Conservation (phyloP, 2,329 filamentous ascomycete genomes). For the Sporothrix mexicana region DNA sequence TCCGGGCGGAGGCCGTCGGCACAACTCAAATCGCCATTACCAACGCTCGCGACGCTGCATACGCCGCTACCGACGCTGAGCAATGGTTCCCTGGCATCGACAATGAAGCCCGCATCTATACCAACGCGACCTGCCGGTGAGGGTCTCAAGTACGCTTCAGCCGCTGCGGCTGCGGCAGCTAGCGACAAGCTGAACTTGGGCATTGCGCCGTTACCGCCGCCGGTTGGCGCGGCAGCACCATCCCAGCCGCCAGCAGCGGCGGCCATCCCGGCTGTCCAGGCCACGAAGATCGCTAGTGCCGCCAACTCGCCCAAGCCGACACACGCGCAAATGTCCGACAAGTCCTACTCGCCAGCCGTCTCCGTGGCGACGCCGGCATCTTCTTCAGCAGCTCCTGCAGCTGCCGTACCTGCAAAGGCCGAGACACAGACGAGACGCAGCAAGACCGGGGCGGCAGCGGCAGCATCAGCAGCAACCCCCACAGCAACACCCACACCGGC, state of each 20-base stretch:
- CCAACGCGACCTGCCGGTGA: slow-evolving; percentile 86
- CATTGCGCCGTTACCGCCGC: slow-evolving; percentile 90
- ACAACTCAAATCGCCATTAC: slow-evolving; percentile 91
- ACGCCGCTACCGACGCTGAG: slow-evolving; percentile 68
- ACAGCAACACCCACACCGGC: slow-evolving; percentile 41
- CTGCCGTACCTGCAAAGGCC: slow-evolving; percentile 42
- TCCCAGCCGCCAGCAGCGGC: slow-evolving; percentile 48
- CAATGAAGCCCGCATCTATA: slow-evolving; percentile 91
- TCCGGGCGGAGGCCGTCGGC: slow-evolving; percentile 76
- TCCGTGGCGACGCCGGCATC: slow-evolving; percentile 32
- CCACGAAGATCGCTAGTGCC: slow-evolving; percentile 63
- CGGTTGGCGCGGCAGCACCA: slow-evolving; percentile 64
- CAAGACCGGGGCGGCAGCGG: slow-evolving; percentile 45
- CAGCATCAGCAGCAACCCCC: slow-evolving; percentile 36
- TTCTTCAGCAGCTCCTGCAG: slow-evolving; percentile 38
- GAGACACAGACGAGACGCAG: slow-evolving; percentile 50
- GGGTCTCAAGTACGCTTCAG: slow-evolving; percentile 94
- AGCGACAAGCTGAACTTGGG: slow-evolving; percentile 87
- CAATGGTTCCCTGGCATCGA: slow-evolving; percentile 57
- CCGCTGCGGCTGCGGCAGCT: slow-evolving; percentile 89
- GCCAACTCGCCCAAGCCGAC: slow-evolving; percentile 60
- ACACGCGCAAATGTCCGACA: slow-evolving; percentile 50
- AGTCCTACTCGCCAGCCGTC: slow-evolving; percentile 43
- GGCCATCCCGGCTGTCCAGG: slow-evolving; percentile 58
- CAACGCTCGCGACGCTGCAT: slow-evolving; percentile 89